Conservation (phyloP, 75 land plant species). For the Picea glauca region DNA sequence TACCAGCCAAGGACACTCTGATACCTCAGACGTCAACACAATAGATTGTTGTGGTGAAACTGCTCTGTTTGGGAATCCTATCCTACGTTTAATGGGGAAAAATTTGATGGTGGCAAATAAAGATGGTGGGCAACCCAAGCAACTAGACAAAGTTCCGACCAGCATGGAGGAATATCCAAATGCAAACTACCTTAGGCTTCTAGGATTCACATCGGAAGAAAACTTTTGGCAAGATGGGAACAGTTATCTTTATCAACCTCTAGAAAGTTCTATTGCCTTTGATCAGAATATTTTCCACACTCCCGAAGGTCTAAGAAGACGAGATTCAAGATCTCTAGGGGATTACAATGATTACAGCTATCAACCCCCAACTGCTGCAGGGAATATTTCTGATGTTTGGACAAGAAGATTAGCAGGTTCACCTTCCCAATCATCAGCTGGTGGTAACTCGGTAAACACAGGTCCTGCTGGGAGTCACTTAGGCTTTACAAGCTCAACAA, state of each 20-base stretch:
- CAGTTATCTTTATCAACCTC: neutral
- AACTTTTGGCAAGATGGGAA: constrained; percentile 2
- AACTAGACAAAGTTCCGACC: constrained; percentile 2
- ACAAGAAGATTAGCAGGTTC: neutral
- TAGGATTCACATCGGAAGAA: constrained; percentile 15
- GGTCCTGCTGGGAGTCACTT: neutral
- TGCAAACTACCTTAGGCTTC: constrained; percentile 16
- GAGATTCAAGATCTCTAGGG: constrained; percentile 5
- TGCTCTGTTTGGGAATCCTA: constrained; percentile 35
- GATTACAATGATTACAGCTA: neutral
- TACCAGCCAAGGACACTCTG: neutral
- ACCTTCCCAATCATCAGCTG: constrained; percentile 4
- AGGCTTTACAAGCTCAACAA: neutral
- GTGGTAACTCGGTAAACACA: neutral
- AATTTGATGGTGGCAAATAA: constrained; percentile 63
- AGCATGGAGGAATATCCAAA: constrained; percentile 3
- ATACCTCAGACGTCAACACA: neutral
- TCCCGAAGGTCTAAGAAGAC: constrained; percentile 3
- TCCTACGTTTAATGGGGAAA: constrained; percentile 76
- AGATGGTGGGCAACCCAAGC: constrained; percentile 29
- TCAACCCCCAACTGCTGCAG: neutral
- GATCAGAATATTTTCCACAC: constrained; percentile 5
- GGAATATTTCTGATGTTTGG: neutral
- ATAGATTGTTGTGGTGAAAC: constrained; percentile 5
- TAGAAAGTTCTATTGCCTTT: constrained; percentile 9